Conservation (phyloP, 371 early-diverging fungal genomes). For the Mortierella polycephala region DNA sequence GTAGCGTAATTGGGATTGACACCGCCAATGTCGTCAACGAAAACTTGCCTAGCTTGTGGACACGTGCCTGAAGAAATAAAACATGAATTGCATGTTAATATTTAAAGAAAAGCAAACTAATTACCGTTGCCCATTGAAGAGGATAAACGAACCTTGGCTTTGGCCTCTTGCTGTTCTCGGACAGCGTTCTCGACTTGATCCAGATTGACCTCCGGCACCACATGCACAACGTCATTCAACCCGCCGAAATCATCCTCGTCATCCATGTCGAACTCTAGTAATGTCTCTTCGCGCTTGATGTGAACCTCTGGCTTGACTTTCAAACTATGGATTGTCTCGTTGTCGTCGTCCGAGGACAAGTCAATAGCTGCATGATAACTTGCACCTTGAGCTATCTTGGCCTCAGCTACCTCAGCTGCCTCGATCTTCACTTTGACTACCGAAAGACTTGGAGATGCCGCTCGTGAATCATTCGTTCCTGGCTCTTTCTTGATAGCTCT, state of each 20-base stretch:
- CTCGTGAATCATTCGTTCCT: background rate
- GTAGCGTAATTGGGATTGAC: constrained; percentile 32
- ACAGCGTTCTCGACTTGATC: constrained; percentile 17
- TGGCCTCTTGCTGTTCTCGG: constrained; percentile 19
- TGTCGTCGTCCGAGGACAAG: constrained; percentile 36
- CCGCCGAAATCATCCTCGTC: constrained; percentile 40
- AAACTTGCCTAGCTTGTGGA: constrained; percentile 43
- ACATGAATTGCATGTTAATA: background rate
- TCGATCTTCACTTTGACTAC: constrained; percentile 3
- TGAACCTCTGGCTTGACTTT: background rate
- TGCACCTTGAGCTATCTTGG: background rate
- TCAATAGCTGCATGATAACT: constrained; percentile 25
- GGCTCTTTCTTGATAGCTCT: no score
- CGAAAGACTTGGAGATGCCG: background rate
- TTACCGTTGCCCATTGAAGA: background rate
- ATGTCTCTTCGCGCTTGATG: constrained; percentile 34
- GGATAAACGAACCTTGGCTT: constrained; percentile 21
- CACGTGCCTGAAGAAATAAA: constrained; percentile 21
- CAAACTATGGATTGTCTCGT: background rate
- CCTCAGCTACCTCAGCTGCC: background rate
- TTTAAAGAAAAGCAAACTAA: no score
- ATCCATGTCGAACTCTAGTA: constrained; percentile 47
- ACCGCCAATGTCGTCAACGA: constrained; percentile 36
- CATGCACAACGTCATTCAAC: background rate
- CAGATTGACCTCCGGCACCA: constrained; percentile 26